Conservation (phyloP, 176 grass and related monocot genomes). For the Areca catechu region DNA sequence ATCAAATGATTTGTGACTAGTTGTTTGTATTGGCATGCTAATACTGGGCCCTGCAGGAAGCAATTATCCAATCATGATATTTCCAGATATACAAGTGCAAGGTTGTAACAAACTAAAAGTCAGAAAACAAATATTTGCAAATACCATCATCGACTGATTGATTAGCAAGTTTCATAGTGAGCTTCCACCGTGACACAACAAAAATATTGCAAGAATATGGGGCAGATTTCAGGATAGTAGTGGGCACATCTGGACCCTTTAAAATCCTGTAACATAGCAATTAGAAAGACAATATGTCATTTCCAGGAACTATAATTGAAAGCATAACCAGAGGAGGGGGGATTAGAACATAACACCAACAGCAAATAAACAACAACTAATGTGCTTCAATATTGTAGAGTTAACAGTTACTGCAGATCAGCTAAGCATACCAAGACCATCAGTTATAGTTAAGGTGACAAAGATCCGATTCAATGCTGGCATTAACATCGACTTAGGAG, state of each 20-base stretch:
- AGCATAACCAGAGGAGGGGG: no score
- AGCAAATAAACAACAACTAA: no score
- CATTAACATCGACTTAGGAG: no score
- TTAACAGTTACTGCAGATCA: no score
- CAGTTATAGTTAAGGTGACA: no score
- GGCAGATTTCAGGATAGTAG: conserved; percentile 37
- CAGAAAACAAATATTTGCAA: conserved; percentile 18
- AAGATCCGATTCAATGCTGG: no score
- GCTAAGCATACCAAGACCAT: no score
- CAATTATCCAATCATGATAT: not conserved
- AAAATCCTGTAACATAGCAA: conserved; percentile 55
- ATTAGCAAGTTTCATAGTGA: conserved; percentile 54
- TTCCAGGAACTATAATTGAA: not conserved
- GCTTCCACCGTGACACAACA: conserved; percentile 42
- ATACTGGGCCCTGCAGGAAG: conserved; percentile 39
- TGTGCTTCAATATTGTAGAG: no score
- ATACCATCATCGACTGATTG: conserved; percentile 35
- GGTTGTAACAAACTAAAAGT: conserved; percentile 7
- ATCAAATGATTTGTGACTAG: conserved; percentile 42
- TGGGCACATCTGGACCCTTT: conserved; percentile 39
- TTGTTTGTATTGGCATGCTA: conserved; percentile 26
- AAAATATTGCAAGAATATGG: conserved; percentile 67
- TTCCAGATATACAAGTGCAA: not conserved
- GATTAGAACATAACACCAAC: no score
- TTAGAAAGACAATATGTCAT: not conserved